phyloP scores from a whole-genome alignment of 2,329 filamentous ascomycete species.

The Lachnellula subtilissima region DNA sequence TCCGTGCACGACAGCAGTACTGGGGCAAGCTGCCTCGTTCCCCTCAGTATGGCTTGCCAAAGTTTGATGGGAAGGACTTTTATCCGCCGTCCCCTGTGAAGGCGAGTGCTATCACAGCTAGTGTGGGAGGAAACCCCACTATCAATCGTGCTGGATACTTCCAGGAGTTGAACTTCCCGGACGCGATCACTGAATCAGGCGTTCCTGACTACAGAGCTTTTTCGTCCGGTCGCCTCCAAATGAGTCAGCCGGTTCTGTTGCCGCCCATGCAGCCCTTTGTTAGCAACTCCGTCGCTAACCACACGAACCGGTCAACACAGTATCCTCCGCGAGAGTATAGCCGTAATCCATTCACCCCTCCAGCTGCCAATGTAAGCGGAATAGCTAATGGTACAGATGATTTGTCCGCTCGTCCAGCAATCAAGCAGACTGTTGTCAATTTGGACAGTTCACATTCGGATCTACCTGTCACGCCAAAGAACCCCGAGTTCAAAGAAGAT shows the following conservation, averaged over 20 bases:
- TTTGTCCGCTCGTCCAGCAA: conserved; percentile 4
- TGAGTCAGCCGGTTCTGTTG: background rate
- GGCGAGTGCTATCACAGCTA: conserved; percentile 14
- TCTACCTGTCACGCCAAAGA: conserved; percentile 7
- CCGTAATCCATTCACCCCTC: background rate
- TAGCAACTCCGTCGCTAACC: background rate
- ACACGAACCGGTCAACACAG: background rate
- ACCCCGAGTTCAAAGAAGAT: background rate
- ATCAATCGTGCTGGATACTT: background rate
- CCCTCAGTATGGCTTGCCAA: conserved; percentile 48
- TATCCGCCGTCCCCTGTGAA: conserved; percentile 53
- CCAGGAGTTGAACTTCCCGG: conserved; percentile 3
- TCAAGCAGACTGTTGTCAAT: background rate
- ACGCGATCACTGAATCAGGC: conserved; percentile 13
- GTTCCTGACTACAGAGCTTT: conserved; percentile 7
- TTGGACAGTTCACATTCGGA: background rate
- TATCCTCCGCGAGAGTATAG: background rate
- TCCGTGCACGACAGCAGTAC: conserved; percentile 54
- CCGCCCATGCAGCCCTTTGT: background rate
- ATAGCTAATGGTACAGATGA: conserved; percentile 3
- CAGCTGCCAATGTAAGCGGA: background rate
- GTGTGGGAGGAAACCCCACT: background rate
- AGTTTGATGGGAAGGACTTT: conserved; percentile 62
- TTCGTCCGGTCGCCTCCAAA: background rate
- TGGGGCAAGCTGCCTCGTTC: conserved; percentile 53